A percentile compares a stretch with the other conserved stretches of the same genome.
These are phyloP conservation scores for Botryotinia narcissicola DNA, from an alignment of 2,329 filamentous ascomycete genomes.

Conservation along the genomic window DNA sequence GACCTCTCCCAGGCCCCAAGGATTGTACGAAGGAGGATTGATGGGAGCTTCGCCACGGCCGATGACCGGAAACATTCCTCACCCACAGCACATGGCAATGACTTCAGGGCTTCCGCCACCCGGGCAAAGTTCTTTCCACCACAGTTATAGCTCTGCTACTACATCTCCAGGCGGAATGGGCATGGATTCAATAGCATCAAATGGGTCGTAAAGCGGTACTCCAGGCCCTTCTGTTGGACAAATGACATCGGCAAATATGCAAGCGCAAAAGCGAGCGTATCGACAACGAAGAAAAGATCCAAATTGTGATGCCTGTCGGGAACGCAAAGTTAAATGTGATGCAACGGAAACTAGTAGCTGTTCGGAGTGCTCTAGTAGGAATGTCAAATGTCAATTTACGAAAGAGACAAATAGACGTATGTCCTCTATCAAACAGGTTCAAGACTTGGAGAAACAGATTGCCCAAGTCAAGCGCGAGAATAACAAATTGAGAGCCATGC, in stretches of 20 bases:
- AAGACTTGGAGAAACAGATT: slow-evolving; percentile 92
- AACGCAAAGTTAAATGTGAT: slow-evolving; percentile 85
- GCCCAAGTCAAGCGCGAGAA: slow-evolving; percentile 78
- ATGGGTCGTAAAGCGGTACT: slow-evolving; percentile 55
- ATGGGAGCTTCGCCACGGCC: slow-evolving; percentile 53
- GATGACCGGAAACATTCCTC: slow-evolving; percentile 47
- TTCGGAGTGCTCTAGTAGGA: slow-evolving; percentile 93
- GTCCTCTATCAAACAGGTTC: slow-evolving; percentile 99
- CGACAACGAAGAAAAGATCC: slow-evolving; percentile 93
- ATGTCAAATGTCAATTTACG: slow-evolving; percentile 97
- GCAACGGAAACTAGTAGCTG: slow-evolving; percentile 95
- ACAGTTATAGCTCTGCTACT: slow-evolving; percentile 33
- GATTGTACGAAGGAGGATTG: slow-evolving; percentile 52
- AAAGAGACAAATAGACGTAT: slow-evolving; percentile 98
- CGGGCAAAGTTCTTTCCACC: slow-evolving; percentile 34
- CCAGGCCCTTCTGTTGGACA: slow-evolving; percentile 45
- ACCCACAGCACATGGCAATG: slow-evolving; percentile 51
- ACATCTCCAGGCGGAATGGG: slow-evolving; percentile 43
- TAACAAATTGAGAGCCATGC: slow-evolving; percentile 64
- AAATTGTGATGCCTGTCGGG: slow-evolving; percentile 92
- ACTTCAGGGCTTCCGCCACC: slow-evolving; percentile 47
- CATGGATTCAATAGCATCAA: slow-evolving; percentile 60
- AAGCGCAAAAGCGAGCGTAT: slow-evolving; percentile 89
- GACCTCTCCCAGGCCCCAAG: slow-evolving; percentile 55
- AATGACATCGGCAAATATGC: slow-evolving; percentile 49